Conservation (phyloP, 2,329 filamentous ascomycete genomes). For the Penicillium sp. region DNA sequence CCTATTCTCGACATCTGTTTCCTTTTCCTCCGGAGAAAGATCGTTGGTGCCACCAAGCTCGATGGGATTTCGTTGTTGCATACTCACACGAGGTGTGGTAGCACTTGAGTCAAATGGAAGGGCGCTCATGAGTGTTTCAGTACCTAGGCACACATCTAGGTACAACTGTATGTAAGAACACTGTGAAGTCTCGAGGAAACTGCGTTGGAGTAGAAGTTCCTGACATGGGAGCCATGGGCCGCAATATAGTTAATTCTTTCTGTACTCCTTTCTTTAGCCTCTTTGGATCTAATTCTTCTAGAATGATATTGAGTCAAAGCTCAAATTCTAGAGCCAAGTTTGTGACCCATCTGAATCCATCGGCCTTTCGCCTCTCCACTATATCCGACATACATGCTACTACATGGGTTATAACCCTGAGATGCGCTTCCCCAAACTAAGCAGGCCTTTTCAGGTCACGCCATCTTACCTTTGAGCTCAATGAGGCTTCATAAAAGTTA, state of each 20-base stretch:
- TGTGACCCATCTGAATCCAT: no score
- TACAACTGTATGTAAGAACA: not conserved
- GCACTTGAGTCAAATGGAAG: conserved; percentile 16
- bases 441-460: no score
- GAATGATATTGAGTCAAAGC: no score
- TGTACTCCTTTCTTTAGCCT: not conserved
- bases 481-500: no score
- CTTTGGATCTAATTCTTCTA: not conserved
- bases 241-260: not conserved
- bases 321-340: no score
- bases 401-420: no score
- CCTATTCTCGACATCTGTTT: conserved; percentile 4
- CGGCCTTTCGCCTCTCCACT: no score
- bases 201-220: not conserved
- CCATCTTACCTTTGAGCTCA: no score
- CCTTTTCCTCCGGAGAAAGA: conserved; percentile 3
- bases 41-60: not conserved
- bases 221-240: not conserved
- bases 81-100: conserved; percentile 22
- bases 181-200: not conserved
- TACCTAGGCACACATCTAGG: not conserved
- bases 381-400: no score
- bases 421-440: no score
- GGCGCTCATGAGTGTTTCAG: not conserved
- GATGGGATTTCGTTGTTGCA: conserved; percentile 10